Conservation (phyloP, 1,284 basidiomycete species). For the Cronartium quercuum region DNA sequence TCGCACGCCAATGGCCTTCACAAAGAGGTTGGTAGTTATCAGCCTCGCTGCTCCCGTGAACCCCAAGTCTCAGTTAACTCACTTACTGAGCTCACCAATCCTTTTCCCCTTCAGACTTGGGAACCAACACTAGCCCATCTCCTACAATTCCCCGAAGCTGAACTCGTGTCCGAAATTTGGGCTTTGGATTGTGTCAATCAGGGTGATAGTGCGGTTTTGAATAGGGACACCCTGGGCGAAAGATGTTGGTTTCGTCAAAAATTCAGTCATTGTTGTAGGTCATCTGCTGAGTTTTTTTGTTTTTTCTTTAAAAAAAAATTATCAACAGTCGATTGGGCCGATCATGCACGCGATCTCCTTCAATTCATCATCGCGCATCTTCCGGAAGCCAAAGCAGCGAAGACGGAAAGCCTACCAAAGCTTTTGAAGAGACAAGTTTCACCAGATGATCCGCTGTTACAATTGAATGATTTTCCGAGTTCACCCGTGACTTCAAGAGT, state of each 20-base stretch:
- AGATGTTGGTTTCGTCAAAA: constrained; percentile 7
- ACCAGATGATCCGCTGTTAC: constrained; percentile 53
- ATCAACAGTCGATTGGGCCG: constrained; percentile 61
- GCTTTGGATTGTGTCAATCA: constrained; percentile 69
- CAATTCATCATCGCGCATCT: constrained; percentile 63
- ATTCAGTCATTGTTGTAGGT: background rate
- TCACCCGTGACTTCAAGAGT: constrained; percentile 61
- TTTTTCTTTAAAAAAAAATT: constrained; percentile 7
- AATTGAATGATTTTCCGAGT: constrained; percentile 74
- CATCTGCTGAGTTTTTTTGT: background rate
- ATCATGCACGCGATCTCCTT: constrained; percentile 65
- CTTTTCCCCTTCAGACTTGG: constrained; percentile 56
- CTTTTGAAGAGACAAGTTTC: constrained; percentile 50
- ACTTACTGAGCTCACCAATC: background rate
- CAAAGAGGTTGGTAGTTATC: constrained; percentile 59
- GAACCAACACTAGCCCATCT: constrained; percentile 59
- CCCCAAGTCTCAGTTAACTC: background rate
- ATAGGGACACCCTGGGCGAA: constrained; percentile 56
- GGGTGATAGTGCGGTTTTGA: constrained; percentile 66
- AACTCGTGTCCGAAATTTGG: constrained; percentile 67
- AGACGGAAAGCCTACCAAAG: constrained; percentile 50
- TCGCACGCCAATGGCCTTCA: constrained; percentile 74
- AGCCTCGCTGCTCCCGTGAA: constrained; percentile 10
- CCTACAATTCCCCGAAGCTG: constrained; percentile 40
- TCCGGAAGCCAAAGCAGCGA: constrained; percentile 50